Evolutionary conservation across 1,284 basidiomycete species (phyloP).

Genomic region (Peniophora sp.): DNA sequence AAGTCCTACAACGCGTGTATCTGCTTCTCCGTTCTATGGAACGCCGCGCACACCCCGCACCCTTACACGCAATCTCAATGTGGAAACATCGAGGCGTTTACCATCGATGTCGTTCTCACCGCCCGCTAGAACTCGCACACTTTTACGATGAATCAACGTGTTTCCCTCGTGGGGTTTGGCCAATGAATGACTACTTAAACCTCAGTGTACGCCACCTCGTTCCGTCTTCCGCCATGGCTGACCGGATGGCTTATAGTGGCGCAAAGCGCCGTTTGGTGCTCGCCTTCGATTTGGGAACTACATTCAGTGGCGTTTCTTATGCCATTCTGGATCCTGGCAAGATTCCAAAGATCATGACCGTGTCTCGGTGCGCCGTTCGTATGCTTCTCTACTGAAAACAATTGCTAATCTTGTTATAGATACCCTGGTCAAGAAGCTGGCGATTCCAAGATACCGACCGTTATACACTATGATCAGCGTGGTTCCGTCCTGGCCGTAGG

Average conservation of each 20-base stretch:
- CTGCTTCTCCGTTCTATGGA: too few relatives aligned
- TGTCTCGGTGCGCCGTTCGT: slow-evolving; percentile 6
- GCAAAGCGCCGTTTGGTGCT: slow-evolving; percentile 10
- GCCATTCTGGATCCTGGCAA: slow-evolving; percentile 14
- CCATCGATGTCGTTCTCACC: too few relatives aligned
- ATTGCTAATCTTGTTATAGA: slow-evolving; percentile 10
- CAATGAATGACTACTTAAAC: too few relatives aligned
- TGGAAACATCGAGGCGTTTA: too few relatives aligned
- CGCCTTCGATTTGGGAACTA: slow-evolving; percentile 14
- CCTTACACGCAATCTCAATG: too few relatives aligned
- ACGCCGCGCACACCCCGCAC: too few relatives aligned
- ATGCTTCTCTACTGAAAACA: neutral
- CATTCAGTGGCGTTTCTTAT: slow-evolving; percentile 14
- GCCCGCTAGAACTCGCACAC: too few relatives aligned
- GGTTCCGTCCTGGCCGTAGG: slow-evolving; percentile 22
- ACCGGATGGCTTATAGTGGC: slow-evolving; percentile 1
- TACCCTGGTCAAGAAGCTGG: slow-evolving; percentile 12
- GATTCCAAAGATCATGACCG: slow-evolving; percentile 12
- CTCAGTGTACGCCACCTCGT: too few relatives aligned
- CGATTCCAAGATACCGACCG: slow-evolving; percentile 26
- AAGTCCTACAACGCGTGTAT: too few relatives aligned
- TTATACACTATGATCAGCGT: slow-evolving; percentile 25
- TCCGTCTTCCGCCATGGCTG: neutral
- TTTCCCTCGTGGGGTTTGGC: too few relatives aligned
- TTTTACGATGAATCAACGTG: too few relatives aligned